These are phyloP conservation scores for Sindora glabra DNA, from an alignment of 306 rosid genomes.

Conservation along the genomic window DNA sequence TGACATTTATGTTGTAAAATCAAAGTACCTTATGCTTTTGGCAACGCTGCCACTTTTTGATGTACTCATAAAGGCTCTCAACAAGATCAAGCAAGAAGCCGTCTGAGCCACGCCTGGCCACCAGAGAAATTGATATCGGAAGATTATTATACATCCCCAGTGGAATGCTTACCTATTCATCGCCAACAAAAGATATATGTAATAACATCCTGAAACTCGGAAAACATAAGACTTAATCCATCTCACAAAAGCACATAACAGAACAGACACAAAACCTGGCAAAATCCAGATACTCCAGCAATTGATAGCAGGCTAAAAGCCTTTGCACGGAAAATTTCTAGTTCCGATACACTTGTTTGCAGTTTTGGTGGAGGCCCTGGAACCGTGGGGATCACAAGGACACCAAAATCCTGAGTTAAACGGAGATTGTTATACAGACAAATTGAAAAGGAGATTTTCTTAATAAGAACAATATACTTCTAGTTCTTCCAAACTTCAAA, in stretches of 20 bases:
- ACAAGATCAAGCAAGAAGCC: slow-evolving; percentile 52
- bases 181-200: neutral
- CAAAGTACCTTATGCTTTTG: neutral
- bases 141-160: slow-evolving; percentile 41
- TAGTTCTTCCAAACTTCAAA: neutral
- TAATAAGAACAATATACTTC: neutral
- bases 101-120: slow-evolving; percentile 49
- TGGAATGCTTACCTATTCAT: slow-evolving; percentile 69
- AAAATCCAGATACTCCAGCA: slow-evolving; percentile 84
- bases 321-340: slow-evolving; percentile 49
- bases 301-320: slow-evolving; percentile 74
- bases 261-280: slow-evolving; percentile 53
- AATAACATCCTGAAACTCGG: neutral
- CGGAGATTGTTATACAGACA: neutral
- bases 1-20: neutral
- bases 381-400: slow-evolving; percentile 76
- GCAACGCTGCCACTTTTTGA: slow-evolving; percentile 21
- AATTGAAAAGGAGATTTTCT: neutral
- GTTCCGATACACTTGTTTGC: slow-evolving; percentile 32
- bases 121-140: slow-evolving; percentile 42
- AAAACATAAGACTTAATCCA: neutral
- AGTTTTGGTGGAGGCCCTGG: slow-evolving; percentile 85
- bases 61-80: slow-evolving; percentile 43
- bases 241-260: neutral
- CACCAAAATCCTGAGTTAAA: slow-evolving; percentile 59